These are phyloP conservation scores for Capronia americana DNA, from an alignment of 2,329 filamentous ascomycete genomes.

Conservation along the genomic window DNA sequence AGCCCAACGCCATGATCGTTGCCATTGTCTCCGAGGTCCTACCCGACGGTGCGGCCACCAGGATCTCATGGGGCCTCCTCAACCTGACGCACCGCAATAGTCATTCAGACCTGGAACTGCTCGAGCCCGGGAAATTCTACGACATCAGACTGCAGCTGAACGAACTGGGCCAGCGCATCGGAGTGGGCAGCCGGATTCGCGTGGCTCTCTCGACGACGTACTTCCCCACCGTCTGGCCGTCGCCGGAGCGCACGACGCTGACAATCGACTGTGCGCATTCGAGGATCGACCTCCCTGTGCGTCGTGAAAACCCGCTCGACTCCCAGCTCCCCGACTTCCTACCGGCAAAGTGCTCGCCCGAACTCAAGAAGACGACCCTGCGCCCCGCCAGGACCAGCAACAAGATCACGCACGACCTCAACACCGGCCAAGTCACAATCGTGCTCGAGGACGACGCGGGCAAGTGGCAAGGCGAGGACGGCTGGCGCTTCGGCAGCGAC, in stretches of 20 bases:
- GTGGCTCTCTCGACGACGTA: slow-evolving; percentile 26
- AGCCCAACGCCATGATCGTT: slow-evolving; percentile 22
- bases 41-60: slow-evolving; percentile 16
- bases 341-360: no score
- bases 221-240: slow-evolving; percentile 27
- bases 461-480: background rate
- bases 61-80: no score
- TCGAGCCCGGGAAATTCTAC: no score
- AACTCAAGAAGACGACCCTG: no score
- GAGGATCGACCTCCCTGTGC: slow-evolving; percentile 1
- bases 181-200: background rate
- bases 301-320: no score
- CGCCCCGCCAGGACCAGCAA: no score
- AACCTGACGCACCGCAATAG: no score
- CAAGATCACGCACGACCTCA: no score
- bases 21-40: slow-evolving; percentile 27
- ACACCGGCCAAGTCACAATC: background rate
- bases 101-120: no score
- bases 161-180: no score
- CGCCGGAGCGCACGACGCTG: slow-evolving; percentile 23
- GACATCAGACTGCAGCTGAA: no score
- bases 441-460: slow-evolving; percentile 7
- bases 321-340: no score
- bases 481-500: slow-evolving; percentile 25
- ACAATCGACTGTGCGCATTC: slow-evolving; percentile 23